A percentile compares a stretch with the other conserved stretches of the same genome.
These are phyloP conservation scores for Podospora bellae-mahoneyi DNA, from an alignment of 495 filamentous ascomycete species.

Conservation along the genomic window DNA sequence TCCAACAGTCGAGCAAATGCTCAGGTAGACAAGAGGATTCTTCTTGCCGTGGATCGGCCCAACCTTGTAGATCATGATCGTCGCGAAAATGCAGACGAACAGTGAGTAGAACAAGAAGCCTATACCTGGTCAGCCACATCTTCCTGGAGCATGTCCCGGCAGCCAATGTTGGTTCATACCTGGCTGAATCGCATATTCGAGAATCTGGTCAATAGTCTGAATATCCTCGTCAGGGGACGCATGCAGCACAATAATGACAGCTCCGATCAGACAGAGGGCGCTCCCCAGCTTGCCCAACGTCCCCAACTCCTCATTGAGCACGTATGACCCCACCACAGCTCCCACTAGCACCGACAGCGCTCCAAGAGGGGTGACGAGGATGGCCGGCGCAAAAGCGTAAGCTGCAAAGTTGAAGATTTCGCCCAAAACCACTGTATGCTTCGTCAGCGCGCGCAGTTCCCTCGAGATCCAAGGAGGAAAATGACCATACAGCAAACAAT, in stretches of 20 bases:
- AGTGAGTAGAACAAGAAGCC: constrained; percentile 84
- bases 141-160: background rate
- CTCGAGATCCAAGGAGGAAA: background rate
- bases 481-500: constrained; percentile 71
- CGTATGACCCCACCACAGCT: constrained; percentile 89
- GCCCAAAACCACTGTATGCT: constrained; percentile 64
- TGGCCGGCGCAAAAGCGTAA: constrained; percentile 96
- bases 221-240: constrained; percentile 92
- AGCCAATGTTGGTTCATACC: constrained; percentile 50
- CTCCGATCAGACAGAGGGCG: constrained; percentile 92
- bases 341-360: constrained; percentile 93
- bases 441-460: constrained; percentile 23
- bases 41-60: constrained; percentile 85
- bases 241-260: constrained; percentile 95
- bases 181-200: constrained; percentile 82
- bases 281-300: constrained; percentile 89
- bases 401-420: constrained; percentile 96
- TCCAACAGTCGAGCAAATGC: constrained; percentile 94
- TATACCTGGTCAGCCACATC: constrained; percentile 41
- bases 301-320: constrained; percentile 84
- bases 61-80: constrained; percentile 92
- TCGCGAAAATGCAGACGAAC: constrained; percentile 70
- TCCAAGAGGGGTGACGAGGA: constrained; percentile 91
- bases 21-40: constrained; percentile 92
- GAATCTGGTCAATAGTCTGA: constrained; percentile 78